Percentiles rank a stretch among this genome's conserved stretches.
Conservation (phyloP, 129 eudicot genomes). For the Helichrysum umbraculigerum region DNA sequence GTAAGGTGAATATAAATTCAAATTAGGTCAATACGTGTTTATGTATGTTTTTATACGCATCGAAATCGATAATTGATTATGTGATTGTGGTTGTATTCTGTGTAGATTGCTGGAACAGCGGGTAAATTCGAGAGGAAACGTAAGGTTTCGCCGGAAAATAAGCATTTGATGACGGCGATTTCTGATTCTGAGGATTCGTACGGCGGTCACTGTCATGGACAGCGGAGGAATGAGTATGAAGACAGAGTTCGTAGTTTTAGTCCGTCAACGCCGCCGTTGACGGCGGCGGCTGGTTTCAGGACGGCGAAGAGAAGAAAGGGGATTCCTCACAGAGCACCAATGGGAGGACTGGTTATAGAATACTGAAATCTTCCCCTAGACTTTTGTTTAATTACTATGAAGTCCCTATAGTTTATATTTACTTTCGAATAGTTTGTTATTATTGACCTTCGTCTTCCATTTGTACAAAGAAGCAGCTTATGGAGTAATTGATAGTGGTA, state of each 20-base stretch:
- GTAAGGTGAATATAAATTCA: constrained; percentile 58
- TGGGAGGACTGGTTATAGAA: constrained; percentile 64
- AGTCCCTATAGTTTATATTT: constrained; percentile 21
- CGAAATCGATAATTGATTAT: neutral
- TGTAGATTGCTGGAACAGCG: constrained; percentile 74
- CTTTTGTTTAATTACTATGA: constrained; percentile 20
- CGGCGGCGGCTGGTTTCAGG: constrained; percentile 31
- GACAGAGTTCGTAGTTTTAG: constrained; percentile 50
- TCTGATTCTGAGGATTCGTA: constrained; percentile 78
- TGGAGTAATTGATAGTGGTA: neutral
- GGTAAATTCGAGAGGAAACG: constrained; percentile 41
- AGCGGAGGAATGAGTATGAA: constrained; percentile 22
- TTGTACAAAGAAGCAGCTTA: neutral
- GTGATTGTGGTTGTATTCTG: neutral
- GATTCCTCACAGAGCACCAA: constrained; percentile 94
- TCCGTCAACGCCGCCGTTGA: constrained; percentile 87
- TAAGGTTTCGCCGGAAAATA: constrained; percentile 45
- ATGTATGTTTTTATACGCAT: neutral
- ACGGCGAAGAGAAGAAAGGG: constrained; percentile 85
- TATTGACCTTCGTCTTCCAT: neutral
- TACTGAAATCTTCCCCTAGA: constrained; percentile 30
- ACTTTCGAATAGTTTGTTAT: constrained; percentile 3
- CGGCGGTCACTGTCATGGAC: constrained; percentile 57
- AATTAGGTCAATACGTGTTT: neutral
- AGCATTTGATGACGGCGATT: constrained; percentile 28